Evolutionary conservation across 2,329 filamentous ascomycete species (phyloP), one percentile per base, ranked within the genome.

Genomic region (Aspergillus transmontanensis): DNA sequence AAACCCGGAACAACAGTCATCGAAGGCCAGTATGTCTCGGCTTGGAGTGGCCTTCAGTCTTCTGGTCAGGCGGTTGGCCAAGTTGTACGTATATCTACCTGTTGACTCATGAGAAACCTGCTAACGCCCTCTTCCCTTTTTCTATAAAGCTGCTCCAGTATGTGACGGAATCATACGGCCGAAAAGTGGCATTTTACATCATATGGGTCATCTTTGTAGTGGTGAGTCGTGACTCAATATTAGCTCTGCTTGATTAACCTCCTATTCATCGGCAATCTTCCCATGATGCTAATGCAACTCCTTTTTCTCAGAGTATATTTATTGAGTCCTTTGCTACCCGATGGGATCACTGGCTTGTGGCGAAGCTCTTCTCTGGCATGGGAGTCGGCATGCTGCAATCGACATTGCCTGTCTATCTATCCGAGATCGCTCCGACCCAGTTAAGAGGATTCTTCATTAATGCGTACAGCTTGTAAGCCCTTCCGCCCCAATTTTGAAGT

Each of bases 351-450:
- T 82, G 80, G 79, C 74, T 81, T 0, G 73, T 77, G 9, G 72
- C 72, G 7, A 74, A 74, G 45, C 66, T 74, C 4, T 73, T 74
- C 53, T 72, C 72, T 2, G 81, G 80, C 14, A 77, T 81, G 61
- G 81, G 79, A 4, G 77, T 81, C 0, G 80, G 80, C 3, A 78
- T 79, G 66, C 68, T 82, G 4, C 79, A 81, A 60, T 75, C 77
- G 9, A 81, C 80, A 0, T 62, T 82, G 36, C 79, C 79, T 0
- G 73, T 79, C 0, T 82, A 81, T 61, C 72, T 83, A 6, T 73
- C 79, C 3, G 80, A 83, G 61, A 70, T 79, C 0, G 76, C 80
- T 0, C 80, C 81, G 0, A 76, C 77, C 0, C 76, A 79, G 9
- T 71, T 81, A 1, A 72, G 79, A 21, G 81, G 81, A 23, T 75